A percentile compares a stretch with the other conserved stretches of the same genome.
phyloP scores from a whole-genome alignment of 2,329 filamentous ascomycete species.

The Cladosporium phlei region DNA sequence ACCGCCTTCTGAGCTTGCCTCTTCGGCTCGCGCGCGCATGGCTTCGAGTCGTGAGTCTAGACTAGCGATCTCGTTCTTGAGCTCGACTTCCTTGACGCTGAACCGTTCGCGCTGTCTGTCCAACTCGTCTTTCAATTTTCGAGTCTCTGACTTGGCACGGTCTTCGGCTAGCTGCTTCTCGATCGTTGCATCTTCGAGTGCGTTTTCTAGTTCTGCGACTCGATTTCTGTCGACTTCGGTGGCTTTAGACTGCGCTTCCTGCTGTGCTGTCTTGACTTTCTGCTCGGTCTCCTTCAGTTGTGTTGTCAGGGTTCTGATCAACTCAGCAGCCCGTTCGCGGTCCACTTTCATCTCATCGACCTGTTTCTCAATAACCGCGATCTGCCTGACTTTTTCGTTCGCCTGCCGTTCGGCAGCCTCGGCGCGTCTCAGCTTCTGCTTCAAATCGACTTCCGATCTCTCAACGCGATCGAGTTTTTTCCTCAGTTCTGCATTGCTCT shows the following conservation, averaged over 20 bases:
- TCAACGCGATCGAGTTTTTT: constrained; percentile 62
- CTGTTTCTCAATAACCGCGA: constrained; percentile 52
- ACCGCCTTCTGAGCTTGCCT: constrained; percentile 68
- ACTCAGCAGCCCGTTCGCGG: constrained; percentile 46
- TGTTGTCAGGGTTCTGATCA: constrained; percentile 62
- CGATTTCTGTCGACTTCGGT: constrained; percentile 60
- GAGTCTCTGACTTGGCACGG: constrained; percentile 63
- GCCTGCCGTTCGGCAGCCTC: constrained; percentile 56
- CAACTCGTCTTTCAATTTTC: constrained; percentile 67
- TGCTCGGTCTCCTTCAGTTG: constrained; percentile 66
- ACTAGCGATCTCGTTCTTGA: constrained; percentile 69
- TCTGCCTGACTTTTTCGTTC: constrained; percentile 54
- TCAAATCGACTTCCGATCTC: constrained; percentile 57
- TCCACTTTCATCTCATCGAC: constrained; percentile 30
- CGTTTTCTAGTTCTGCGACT: constrained; percentile 55
- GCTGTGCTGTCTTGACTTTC: constrained; percentile 62
- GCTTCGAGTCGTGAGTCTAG: constrained; percentile 88
- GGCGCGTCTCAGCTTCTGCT: constrained; percentile 56
- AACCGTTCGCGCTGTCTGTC: constrained; percentile 68
- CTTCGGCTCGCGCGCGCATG: constrained; percentile 78
- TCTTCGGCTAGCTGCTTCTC: constrained; percentile 74
- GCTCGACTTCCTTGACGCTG: constrained; percentile 65
- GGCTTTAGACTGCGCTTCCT: constrained; percentile 62
- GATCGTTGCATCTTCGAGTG: constrained; percentile 61
- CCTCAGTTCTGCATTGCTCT: constrained; percentile 48